These are phyloP conservation scores for Neoconidiobolus thromboides DNA, from an alignment of 371 early-diverging fungal genomes.

Conservation along the genomic window DNA sequence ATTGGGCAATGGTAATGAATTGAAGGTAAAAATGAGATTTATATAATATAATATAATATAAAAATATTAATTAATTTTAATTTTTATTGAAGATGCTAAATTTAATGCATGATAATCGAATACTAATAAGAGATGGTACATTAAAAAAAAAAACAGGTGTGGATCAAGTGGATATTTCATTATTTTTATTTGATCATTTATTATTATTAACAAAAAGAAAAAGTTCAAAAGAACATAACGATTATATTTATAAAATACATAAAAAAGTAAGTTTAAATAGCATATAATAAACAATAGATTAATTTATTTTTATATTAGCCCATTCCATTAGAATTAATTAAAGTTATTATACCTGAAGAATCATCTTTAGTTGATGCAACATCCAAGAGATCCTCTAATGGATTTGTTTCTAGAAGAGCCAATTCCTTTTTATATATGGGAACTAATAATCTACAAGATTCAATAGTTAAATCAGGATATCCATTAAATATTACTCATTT, in stretches of 20 bases:
- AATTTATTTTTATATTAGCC: slow-evolving; percentile 25
- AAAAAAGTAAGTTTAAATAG: slow-evolving; percentile 19
- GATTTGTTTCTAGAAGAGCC: slow-evolving; percentile 10
- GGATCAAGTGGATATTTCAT: slow-evolving; percentile 40
- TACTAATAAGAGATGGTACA: slow-evolving; percentile 57
- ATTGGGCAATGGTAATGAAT: slow-evolving; percentile 25
- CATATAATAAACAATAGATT: too few species aligned
- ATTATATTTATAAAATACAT: slow-evolving; percentile 41
- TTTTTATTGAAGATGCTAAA: slow-evolving; percentile 37
- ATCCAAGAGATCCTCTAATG: slow-evolving; percentile 1
- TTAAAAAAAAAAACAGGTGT: slow-evolving; percentile 46
- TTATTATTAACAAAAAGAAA: slow-evolving; percentile 55
- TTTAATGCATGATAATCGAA: slow-evolving; percentile 42
- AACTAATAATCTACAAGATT: slow-evolving; percentile 12
- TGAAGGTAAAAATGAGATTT: slow-evolving; percentile 12
- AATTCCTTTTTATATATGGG: slow-evolving; percentile 19
- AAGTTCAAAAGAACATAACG: slow-evolving; percentile 26
- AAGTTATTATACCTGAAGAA: slow-evolving; percentile 39
- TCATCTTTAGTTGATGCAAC: slow-evolving; percentile 6
- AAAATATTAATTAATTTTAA: background rate
- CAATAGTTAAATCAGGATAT: slow-evolving; percentile 17
- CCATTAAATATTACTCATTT: slow-evolving; percentile 57
- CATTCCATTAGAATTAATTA: slow-evolving; percentile 52
- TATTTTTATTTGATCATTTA: slow-evolving; percentile 73
- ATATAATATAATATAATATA: too few species aligned